A percentile compares a stretch with the other conserved stretches of the same genome.
Evolutionary conservation across 1,139 yeast genomes (phyloP).

Genomic region (Magnusiomyces sp.): DNA sequence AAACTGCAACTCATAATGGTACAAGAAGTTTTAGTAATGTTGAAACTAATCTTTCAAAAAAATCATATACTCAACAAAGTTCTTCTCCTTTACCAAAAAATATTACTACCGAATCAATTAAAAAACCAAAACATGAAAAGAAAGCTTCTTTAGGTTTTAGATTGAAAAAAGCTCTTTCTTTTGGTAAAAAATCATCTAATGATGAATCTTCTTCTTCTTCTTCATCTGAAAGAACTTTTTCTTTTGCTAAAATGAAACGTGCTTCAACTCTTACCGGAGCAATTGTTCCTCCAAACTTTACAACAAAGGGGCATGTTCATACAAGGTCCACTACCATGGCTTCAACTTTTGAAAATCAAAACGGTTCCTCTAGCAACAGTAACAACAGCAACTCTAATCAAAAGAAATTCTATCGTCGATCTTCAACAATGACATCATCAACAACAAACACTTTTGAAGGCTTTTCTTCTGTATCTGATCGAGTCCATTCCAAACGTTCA

Average conservation of each 20-base stretch:
- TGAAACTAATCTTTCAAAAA: background rate
- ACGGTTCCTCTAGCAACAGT: background rate
- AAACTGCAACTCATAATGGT: no score
- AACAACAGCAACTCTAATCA: slow-evolving; percentile 7
- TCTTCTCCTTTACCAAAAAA: no score
- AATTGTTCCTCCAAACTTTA: slow-evolving; percentile 6
- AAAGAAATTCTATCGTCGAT: background rate
- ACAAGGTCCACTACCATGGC: no score
- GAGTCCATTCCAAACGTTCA: slow-evolving; percentile 1
- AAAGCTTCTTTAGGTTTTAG: slow-evolving; percentile 16
- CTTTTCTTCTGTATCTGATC: slow-evolving; percentile 10
- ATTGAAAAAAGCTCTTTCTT: slow-evolving; percentile 23
- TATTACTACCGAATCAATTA: background rate
- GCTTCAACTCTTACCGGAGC: slow-evolving; percentile 7
- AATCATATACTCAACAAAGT: no score
- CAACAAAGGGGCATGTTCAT: background rate
- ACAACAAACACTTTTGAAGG: slow-evolving; percentile 13
- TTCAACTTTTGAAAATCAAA: no score
- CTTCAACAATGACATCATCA: slow-evolving; percentile 6
- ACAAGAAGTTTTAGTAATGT: slow-evolving; percentile 1
- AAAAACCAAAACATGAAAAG: slow-evolving; percentile 7
- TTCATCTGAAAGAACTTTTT: slow-evolving; percentile 1
- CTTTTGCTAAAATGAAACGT: slow-evolving; percentile 6
- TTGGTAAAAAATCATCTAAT: slow-evolving; percentile 16
- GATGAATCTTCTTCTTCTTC: slow-evolving; percentile 8